phyloP scores from a whole-genome alignment of 2,329 filamentous ascomycete species.

The Cladorrhinum sp. region DNA sequence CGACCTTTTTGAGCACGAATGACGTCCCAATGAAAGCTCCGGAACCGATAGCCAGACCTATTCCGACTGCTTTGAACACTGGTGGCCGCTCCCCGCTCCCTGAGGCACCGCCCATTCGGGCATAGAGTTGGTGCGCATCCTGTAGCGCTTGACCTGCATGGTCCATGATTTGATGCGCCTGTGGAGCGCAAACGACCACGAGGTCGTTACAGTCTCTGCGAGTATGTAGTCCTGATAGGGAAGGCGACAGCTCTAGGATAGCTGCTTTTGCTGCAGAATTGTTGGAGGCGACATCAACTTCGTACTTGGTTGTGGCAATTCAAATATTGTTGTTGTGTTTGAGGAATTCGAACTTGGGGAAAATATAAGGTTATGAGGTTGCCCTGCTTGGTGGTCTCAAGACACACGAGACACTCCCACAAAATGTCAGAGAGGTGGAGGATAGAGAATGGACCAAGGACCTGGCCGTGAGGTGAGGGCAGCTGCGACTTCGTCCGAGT shows the following conservation, averaged over 20 bases:
- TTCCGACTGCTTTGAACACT: conserved; percentile 80
- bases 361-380: not conserved
- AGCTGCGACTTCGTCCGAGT: not conserved
- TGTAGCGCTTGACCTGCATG: conserved; percentile 28
- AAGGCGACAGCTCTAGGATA: not conserved
- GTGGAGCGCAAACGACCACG: conserved; percentile 21
- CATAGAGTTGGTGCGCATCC: conserved; percentile 41
- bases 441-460: not conserved
- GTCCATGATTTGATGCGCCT: conserved; percentile 28
- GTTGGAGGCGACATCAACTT: conserved; percentile 15
- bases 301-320: not conserved
- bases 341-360: not conserved
- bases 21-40: conserved; percentile 91
- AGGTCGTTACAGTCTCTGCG: conserved; percentile 12
- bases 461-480: not conserved
- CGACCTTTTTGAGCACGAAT: conserved; percentile 93
- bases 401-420: not conserved
- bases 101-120: conserved; percentile 35
- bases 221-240: not conserved
- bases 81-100: conserved; percentile 40
- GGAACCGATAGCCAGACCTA: conserved; percentile 79
- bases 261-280: not conserved
- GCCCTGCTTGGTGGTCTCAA: not conserved
- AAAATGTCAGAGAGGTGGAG: not conserved
- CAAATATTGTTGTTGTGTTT: not conserved